Base-by-base conservation (phyloP, 2,329 filamentous ascomycete species). In the Alternaria gansuensis region DNA sequence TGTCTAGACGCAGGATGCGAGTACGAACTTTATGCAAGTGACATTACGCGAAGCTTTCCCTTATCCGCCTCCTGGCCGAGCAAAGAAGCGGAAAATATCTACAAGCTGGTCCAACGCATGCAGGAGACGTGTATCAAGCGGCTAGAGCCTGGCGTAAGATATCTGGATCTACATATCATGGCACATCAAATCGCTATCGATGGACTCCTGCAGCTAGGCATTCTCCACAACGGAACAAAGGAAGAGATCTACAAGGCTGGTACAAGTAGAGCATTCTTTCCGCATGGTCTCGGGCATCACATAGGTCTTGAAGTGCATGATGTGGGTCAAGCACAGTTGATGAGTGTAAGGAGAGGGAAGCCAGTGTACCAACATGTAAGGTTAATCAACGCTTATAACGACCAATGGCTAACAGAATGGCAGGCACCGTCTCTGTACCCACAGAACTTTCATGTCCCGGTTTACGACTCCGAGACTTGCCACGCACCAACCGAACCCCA, bases 291-390 rank as follows among this genome's bases (percentile, higher is more conserved):
- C 1, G 93, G 93, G 0, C 93, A 97, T 78, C 94, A 96, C 75
- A 82, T 97, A 9, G 93, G 93, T 62, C 89, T 97, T 84, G 93
- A 97, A 75, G 96, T 93, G 2, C 93, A 97, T 76, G 93, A 97
- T 66, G 74, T 78, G 5, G 73, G 74, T 8, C 75, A 77, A 39
- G 65, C 65, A 11, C 70, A 75, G 37, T 54, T 77, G 13, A 77
- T 77, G 75, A 74, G 68, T 34, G 56, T 75, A 28, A 64, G 62
- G 40, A 66, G 63, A 46, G 66, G 62, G 8, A 69, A 72, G 49
- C 59, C 53, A 2, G 66, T 67, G 2, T 54, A 66, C 28, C 60
- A 67, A 34, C 69, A 74, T 63, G 72, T 74, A 62, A 59, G 65
- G 24, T 9, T 17, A 31, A 7, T 8, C 13, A 6, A 11, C 21